Percentiles rank a stretch among this genome's conserved stretches.
These are phyloP conservation scores for Aphanomyces cochlioides DNA, from an alignment of 352 stramenopile species.

Conservation along the genomic window DNA sequence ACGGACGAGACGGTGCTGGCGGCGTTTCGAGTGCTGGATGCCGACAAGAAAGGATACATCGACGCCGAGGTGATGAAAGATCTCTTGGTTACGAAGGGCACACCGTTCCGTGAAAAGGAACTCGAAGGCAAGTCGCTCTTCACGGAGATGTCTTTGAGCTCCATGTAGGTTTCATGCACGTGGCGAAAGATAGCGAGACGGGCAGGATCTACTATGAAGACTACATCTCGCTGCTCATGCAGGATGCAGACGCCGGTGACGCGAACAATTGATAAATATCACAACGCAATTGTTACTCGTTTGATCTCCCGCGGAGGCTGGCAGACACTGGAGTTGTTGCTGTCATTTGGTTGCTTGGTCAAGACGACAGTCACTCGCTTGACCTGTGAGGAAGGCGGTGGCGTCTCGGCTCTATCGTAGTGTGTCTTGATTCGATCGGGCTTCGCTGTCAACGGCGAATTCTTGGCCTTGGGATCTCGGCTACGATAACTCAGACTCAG, in stretches of 20 bases:
- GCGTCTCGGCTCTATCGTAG: neutral
- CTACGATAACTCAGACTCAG: constrained; percentile 22
- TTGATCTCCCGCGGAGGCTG: too few species aligned
- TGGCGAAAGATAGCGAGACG: constrained; percentile 78
- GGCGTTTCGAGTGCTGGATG: constrained; percentile 70
- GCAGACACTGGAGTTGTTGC: neutral
- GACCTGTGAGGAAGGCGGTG: constrained; percentile 19
- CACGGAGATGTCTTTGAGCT: neutral
- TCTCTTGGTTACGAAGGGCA: constrained; percentile 84
- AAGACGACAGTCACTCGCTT: constrained; percentile 23
- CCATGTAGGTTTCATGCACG: constrained; percentile 65
- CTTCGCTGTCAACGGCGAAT: too few species aligned
- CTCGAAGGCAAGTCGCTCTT: constrained; percentile 57
- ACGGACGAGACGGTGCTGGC: constrained; percentile 83
- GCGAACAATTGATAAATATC: constrained; percentile 36
- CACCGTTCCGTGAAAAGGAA: constrained; percentile 88
- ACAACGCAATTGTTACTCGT: neutral
- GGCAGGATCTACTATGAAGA: constrained; percentile 90
- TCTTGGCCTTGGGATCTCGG: neutral
- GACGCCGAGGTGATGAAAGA: constrained; percentile 87
- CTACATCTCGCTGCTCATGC: constrained; percentile 79
- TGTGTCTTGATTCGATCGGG: too few species aligned
- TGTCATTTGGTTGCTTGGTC: constrained; percentile 22
- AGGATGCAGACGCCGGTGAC: constrained; percentile 39
- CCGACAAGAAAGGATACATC: constrained; percentile 84